Evolutionary conservation across 805 yeast species (phyloP).

Genomic region (Candida cerambycidarum): DNA sequence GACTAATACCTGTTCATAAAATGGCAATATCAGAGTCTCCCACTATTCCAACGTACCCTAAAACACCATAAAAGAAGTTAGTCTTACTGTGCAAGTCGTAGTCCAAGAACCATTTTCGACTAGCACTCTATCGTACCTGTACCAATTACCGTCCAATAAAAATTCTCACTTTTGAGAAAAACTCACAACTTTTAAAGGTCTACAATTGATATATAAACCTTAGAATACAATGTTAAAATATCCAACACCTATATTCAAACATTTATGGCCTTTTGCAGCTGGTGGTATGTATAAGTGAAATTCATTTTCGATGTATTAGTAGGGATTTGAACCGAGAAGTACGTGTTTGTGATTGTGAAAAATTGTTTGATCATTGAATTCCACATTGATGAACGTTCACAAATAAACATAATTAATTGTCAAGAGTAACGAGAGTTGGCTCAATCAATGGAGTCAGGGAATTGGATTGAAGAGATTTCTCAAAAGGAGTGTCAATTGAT

Average conservation of each 20-base stretch:
- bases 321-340: neutral
- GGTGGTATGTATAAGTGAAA: conserved; percentile 61
- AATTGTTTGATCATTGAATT: neutral
- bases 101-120: no score
- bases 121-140: neutral
- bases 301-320: neutral
- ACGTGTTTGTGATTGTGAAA: neutral
- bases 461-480: neutral
- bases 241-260: conserved; percentile 58
- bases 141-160: conserved; percentile 6
- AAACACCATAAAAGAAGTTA: no score
- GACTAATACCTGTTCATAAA: no score
- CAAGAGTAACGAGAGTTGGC: no score
- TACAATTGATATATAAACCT: conserved; percentile 4
- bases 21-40: no score
- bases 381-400: neutral
- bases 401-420: no score
- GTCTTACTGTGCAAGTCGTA: no score
- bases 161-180: conserved; percentile 7
- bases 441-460: no score
- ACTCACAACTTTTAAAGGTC: conserved; percentile 2
- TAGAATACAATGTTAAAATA: conserved; percentile 24
- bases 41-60: no score
- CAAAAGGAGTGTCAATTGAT: neutral
- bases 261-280: conserved; percentile 85